Evolutionary conservation across 2,329 filamentous ascomycete species (phyloP), one percentile per base, ranked within the genome.

Genomic region (Colletotrichum spaethianum): DNA sequence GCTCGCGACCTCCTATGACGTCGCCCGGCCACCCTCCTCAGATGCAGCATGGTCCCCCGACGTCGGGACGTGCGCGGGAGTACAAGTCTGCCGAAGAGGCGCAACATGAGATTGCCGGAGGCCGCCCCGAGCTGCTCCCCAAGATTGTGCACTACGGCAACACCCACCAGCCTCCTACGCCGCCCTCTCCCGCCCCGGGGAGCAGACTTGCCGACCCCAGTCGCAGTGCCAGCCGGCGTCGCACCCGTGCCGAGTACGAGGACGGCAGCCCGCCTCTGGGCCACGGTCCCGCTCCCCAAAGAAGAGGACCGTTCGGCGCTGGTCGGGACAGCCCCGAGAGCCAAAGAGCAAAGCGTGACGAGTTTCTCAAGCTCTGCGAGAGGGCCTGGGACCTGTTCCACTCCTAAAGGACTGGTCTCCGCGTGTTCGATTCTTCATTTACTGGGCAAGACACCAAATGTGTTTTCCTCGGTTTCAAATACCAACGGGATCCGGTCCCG

Each of bases 341-440:
- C 7, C 92, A 94, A 80, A 88, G 90, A 77, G 92, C 90, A 79
- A 98, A 98, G 90, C 95, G 95, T 80, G 95, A 98, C 53, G 94
- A 98, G 81, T 99, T 99, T 79, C 86, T 99, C 75, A 87, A 89
- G 67, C 85, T 98, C 61, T 98, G 96, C 80, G 91, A 94, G 76
- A 88, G 94, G 78, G 96, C 96, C 11, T 99, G 96, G 96, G 96
- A 99, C 84, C 83, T 99, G 36, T 98, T 98, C 83, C 96, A 98
- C 85, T 98, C 95, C 74, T 98, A 84, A 90, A 66, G 18, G n/a
- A 31, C 61, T 36, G 31, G 74, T 75, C 74, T 64, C 76, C 74
- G 75, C 72, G 74, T 75, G 73, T 69, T 59, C 36, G 18, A 59
- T 63, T 69, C 65, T 70, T 48, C 36, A 53, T 52, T 31, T 36